These are phyloP conservation scores for Microsporum canis DNA, from an alignment of 2,329 filamentous ascomycete genomes.

Conservation along the genomic window DNA sequence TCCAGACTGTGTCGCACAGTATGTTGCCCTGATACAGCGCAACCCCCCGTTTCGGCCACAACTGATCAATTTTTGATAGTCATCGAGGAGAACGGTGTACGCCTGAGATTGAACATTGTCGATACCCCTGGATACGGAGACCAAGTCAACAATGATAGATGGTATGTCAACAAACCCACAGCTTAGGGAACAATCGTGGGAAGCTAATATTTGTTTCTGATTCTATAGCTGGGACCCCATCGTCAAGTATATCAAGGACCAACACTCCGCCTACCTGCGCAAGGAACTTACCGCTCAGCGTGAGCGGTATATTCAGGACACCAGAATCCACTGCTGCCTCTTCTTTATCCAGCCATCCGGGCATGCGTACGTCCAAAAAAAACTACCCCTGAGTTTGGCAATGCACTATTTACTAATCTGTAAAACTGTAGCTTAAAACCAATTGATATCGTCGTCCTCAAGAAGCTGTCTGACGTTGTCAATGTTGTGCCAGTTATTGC, in stretches of 20 bases:
- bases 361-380: slow-evolving; percentile 52
- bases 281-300: slow-evolving; percentile 99
- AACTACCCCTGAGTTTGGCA: background rate
- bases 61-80: slow-evolving; percentile 34
- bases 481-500: slow-evolving; percentile 98
- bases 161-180: slow-evolving; percentile 33
- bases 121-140: slow-evolving; percentile 98
- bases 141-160: slow-evolving; percentile 98
- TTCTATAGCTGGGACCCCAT: slow-evolving; percentile 78
- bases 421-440: slow-evolving; percentile 59
- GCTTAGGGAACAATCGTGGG: background rate
- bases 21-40: slow-evolving; percentile 19
- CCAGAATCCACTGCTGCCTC: slow-evolving; percentile 96
- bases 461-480: slow-evolving; percentile 98
- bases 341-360: slow-evolving; percentile 99
- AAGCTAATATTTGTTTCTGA: background rate
- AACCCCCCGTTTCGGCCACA: background rate
- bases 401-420: slow-evolving; percentile 4
- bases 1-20: slow-evolving; percentile 90
- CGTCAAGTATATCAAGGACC: slow-evolving; percentile 99
- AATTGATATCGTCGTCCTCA: slow-evolving; percentile 97
- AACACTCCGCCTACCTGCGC: slow-evolving; percentile 96
- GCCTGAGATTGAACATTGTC: slow-evolving; percentile 94
- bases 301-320: slow-evolving; percentile 98
- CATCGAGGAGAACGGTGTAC: slow-evolving; percentile 98